Base-by-base conservation (phyloP, 2,329 filamentous ascomycete species). In the Xylaria multiplex region DNA sequence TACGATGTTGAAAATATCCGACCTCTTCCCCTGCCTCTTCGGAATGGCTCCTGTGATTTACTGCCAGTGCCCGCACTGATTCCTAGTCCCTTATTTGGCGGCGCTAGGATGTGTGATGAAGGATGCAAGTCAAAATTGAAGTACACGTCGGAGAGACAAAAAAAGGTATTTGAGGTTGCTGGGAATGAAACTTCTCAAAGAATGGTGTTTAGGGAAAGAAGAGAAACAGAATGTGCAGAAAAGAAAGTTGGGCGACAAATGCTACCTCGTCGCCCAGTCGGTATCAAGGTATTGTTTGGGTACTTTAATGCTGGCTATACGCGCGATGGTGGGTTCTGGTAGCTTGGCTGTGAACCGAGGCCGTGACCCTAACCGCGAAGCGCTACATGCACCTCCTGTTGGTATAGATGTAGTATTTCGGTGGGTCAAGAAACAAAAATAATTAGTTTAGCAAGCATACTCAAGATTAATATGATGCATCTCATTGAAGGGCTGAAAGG, bases 251-350 rank as follows among this genome's bases (percentile, higher is more conserved):
- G 64, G 59, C 42, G 59, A 32, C 62, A 58, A 55, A 60, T 64
- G 56, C 40, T 59, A 59, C 62, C 52, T 62, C n/a, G 46, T 27
- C 32, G 24, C 24, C 30, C 9, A n/a, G 52, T 43, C 35, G 50
- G 60, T 46, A 56, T 40, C 9, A 30, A 35, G 43, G 19, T 40
- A 58, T 52, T 49, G 55, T 59, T 49, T 46, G 27, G 62, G 35
- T 14, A 2, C 37, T 46, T 69, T 65, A 62, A 63, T 65, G 65
- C 65, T 60, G 56, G 59, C 46, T 60, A 56, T 62, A 69, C 59
- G 64, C 64, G 64, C 61, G 57, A 22, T 49, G 50, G 64, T 67
- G 67, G 64, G 52, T 55, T 67, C 32, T 37, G 32, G 58, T 43
- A 57, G 55, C 65, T 64, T 55, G 61, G 61, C 59, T 16, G 45